Percentiles rank a stretch among this genome's conserved stretches.
These are phyloP conservation scores for Chaetomiaceae sp. DNA, from an alignment of 2,329 filamentous ascomycete species.

Conservation along the genomic window DNA sequence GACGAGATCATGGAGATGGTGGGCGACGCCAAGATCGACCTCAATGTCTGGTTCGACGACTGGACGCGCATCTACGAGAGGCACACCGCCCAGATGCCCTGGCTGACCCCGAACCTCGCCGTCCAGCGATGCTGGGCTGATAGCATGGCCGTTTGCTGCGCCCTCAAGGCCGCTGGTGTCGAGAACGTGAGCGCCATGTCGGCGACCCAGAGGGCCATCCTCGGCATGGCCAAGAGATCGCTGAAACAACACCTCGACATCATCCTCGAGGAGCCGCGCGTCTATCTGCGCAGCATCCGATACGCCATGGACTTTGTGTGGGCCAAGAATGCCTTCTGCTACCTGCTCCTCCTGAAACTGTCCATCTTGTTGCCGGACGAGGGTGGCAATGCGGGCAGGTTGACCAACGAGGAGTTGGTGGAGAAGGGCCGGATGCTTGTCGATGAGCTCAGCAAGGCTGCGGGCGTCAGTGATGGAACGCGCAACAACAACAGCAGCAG, in stretches of 20 bases:
- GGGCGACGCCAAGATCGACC: neutral
- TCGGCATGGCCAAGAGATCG: slow-evolving; percentile 1
- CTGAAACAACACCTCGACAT: slow-evolving; percentile 5
- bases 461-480: neutral
- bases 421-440: neutral
- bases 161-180: neutral
- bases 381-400: neutral
- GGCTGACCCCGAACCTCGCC: neutral
- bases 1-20: slow-evolving; percentile 6
- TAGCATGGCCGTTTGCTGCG: slow-evolving; percentile 4
- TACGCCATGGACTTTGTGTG: slow-evolving; percentile 9
- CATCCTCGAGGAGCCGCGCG: slow-evolving; percentile 1
- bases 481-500: neutral
- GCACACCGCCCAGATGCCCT: neutral
- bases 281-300: slow-evolving; percentile 2
- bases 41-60: slow-evolving; percentile 8
- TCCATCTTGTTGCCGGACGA: neutral
- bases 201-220: neutral
- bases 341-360: slow-evolving; percentile 4
- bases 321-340: slow-evolving; percentile 6
- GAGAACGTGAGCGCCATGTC: slow-evolving; percentile 5
- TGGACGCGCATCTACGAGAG: slow-evolving; percentile 7
- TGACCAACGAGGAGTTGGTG: neutral
- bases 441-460: neutral
- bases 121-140: slow-evolving; percentile 7